Evolutionary conservation across 129 eudicot species (phyloP).

Genomic region (Erigeron canadensis): DNA sequence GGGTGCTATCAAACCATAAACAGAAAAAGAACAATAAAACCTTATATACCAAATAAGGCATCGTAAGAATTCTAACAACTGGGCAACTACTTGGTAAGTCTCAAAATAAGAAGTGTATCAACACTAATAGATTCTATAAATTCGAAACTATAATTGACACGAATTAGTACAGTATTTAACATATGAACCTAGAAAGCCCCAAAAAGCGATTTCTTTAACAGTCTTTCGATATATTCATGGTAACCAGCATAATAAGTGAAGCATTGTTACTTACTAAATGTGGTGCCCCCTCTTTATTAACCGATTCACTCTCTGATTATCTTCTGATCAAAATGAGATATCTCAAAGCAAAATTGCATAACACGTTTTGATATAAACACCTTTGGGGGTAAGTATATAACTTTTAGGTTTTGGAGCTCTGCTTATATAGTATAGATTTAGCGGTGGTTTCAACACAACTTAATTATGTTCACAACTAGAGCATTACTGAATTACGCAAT

Average conservation of each 20-base stretch:
- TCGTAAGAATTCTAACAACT: background rate
- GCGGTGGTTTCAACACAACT: background rate
- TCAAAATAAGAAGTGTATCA: background rate
- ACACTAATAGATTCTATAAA: background rate
- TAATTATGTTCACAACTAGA: constrained; percentile 7
- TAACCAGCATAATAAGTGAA: background rate
- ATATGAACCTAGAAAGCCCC: background rate
- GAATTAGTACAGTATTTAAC: background rate
- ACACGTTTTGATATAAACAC: constrained; percentile 3
- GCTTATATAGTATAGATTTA: constrained; percentile 5
- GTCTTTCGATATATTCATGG: background rate
- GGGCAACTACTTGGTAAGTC: constrained; percentile 5
- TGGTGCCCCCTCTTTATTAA: background rate
- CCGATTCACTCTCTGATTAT: background rate
- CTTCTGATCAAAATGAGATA: background rate
- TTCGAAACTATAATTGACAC: background rate
- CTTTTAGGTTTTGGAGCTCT: constrained; percentile 6
- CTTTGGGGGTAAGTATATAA: no score
- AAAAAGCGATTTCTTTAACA: background rate
- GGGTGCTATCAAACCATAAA: no score
- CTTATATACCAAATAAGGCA: no score
- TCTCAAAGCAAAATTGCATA: constrained; percentile 7
- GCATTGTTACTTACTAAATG: background rate
- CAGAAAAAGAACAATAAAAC: no score
- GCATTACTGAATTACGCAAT: no score